These are phyloP conservation scores for Rhodotorula sp. DNA, from an alignment of 1,284 basidiomycete genomes.

Conservation along the genomic window DNA sequence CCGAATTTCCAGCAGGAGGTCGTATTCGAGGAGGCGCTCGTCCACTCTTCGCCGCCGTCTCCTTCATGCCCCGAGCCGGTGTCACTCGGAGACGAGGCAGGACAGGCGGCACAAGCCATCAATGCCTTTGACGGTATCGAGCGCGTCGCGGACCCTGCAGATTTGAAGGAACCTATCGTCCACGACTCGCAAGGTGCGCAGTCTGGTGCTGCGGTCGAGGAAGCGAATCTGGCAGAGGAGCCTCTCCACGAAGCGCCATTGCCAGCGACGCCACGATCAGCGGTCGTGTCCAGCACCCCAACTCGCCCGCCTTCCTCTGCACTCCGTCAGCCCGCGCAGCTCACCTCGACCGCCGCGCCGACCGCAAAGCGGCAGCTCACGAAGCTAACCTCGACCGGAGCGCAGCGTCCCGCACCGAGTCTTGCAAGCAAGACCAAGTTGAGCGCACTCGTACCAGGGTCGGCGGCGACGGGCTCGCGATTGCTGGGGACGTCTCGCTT, in stretches of 20 bases:
- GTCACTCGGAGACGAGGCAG: background rate
- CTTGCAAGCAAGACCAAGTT: background rate
- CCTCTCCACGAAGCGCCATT: background rate
- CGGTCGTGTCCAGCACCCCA: background rate
- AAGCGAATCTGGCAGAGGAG: too few relatives aligned
- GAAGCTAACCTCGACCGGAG: slow-evolving; percentile 16
- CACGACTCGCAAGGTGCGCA: too few relatives aligned
- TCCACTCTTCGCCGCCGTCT: too few relatives aligned
- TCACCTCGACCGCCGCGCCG: slow-evolving; percentile 18
- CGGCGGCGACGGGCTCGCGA: background rate
- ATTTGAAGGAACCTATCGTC: too few relatives aligned
- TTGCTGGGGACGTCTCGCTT: background rate
- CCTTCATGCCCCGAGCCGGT: background rate
- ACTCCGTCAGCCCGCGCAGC: background rate
- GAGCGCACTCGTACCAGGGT: slow-evolving; percentile 1
- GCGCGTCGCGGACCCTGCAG: too few relatives aligned
- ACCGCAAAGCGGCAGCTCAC: slow-evolving; percentile 27
- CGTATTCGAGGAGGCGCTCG: too few relatives aligned
- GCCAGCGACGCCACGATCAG: background rate
- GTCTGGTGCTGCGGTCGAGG: too few relatives aligned
- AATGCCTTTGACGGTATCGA: too few relatives aligned
- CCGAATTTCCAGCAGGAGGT: too few relatives aligned
- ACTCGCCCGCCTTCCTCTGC: background rate
- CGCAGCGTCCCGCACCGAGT: background rate
- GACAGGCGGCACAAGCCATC: background rate